Percentiles rank a stretch among this genome's conserved stretches.
Conservation (phyloP, 345 rosid species). For the Carallia pectinifolia region DNA sequence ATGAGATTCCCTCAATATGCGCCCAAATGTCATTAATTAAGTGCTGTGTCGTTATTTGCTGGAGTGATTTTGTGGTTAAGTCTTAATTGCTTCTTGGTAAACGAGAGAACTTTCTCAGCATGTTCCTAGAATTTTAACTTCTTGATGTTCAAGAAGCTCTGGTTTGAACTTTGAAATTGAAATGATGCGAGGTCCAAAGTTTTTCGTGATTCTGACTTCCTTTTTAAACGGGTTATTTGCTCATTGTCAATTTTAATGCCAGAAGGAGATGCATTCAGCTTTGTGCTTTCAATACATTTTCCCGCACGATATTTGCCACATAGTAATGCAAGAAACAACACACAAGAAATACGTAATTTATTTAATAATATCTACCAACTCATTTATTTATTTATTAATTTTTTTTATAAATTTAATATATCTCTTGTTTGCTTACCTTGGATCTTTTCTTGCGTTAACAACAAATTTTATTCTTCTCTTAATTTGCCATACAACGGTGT, state of each 20-base stretch:
- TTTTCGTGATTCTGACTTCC: background rate
- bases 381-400: too few relatives aligned
- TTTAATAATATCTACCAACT: too few relatives aligned
- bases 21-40: background rate
- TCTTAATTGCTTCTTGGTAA: background rate
- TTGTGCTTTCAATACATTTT: conserved; percentile 2
- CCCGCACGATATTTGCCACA: too few relatives aligned
- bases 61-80: background rate
- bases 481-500: background rate
- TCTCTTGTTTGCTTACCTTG: too few relatives aligned
- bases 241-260: background rate
- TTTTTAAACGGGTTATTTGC: background rate
- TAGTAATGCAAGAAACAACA: too few relatives aligned
- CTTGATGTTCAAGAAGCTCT: background rate
- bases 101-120: conserved; percentile 6
- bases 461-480: background rate
- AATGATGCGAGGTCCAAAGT: background rate
- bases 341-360: too few relatives aligned
- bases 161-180: background rate
- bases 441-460: too few relatives aligned
- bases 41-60: background rate
- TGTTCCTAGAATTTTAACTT: background rate
- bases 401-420: too few relatives aligned
- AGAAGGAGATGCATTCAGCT: conserved; percentile 7
- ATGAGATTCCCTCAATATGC: too few relatives aligned